Percentiles rank a stretch among this genome's conserved stretches.
Evolutionary conservation across 768 basidiomycete species (phyloP).

Genomic region (Crucibulum laeve): DNA sequence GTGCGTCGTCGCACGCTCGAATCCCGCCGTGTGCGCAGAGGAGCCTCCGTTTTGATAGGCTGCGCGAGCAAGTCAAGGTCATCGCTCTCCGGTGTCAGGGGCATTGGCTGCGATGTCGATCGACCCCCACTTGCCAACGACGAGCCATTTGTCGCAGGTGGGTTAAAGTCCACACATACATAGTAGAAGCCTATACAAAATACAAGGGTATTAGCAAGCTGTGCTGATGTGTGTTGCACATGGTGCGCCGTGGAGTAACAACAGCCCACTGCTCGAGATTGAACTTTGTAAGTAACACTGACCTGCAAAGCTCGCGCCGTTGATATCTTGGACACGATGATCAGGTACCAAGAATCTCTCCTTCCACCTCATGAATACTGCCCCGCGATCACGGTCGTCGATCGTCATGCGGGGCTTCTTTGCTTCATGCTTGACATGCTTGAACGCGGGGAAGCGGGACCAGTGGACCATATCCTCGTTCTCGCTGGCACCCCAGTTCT

Average conservation of each 20-base stretch:
- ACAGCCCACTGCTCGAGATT: slow-evolving; percentile 3
- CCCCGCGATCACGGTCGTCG: slow-evolving; percentile 69
- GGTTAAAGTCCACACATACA: slow-evolving; percentile 90
- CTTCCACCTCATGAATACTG: slow-evolving; percentile 96
- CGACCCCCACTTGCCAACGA: slow-evolving; percentile 27
- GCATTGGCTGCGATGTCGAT: slow-evolving; percentile 18
- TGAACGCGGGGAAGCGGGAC: slow-evolving; percentile 89
- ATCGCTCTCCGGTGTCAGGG: slow-evolving; percentile 8
- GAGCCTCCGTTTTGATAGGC: slow-evolving; percentile 30
- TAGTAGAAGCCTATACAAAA: slow-evolving; percentile 81
- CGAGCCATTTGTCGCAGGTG: slow-evolving; percentile 37
- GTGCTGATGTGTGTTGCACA: background rate
- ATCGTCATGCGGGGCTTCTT: slow-evolving; percentile 77
- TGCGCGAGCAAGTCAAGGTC: slow-evolving; percentile 14
- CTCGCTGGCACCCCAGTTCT: slow-evolving; percentile 87
- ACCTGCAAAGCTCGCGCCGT: slow-evolving; percentile 94
- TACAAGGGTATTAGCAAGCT: slow-evolving; percentile 9
- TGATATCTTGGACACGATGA: slow-evolving; percentile 90
- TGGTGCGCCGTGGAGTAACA: background rate
- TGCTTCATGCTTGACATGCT: slow-evolving; percentile 75
- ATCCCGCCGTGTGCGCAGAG: slow-evolving; percentile 35
- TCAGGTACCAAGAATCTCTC: slow-evolving; percentile 95
- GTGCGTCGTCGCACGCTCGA: slow-evolving; percentile 47
- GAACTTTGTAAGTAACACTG: slow-evolving; percentile 19
- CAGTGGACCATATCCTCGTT: slow-evolving; percentile 93